Evolutionary conservation across 2,329 filamentous ascomycete genomes (phyloP), one percentile per base, ranked within the genome.

Genomic region (Neospermospora avenae): DNA sequence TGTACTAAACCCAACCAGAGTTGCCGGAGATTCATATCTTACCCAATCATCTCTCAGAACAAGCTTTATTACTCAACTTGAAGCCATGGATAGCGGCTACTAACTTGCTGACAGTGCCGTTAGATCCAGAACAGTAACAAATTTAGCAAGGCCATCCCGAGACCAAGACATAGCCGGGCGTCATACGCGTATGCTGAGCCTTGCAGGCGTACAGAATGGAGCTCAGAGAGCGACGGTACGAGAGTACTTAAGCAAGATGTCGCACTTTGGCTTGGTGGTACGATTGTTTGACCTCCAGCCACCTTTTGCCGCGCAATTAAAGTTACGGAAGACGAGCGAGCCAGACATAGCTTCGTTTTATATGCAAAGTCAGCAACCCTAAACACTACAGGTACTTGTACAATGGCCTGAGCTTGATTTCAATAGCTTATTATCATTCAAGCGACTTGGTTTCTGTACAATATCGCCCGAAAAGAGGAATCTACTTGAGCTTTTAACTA

Each of bases 181-280:
- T 37, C 28, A 55, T 55, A 37, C 53, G 53, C 28, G 53, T 46
- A 55, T 6, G 28, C n/a, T 34, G 4, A 54, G 51, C 51, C 35
- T 54, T 41, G 34, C 35, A 16, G 5, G 11, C 28, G 6, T 31
- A 31, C 28, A 6, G 39, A 42, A 6, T 18, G 39, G 16, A n/a
- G 18, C 4, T 14, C 4, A 18, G 16, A 4, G 39, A 42, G 39
- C 7, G 16, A 18, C 10, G 6, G 16, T 31, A 31, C 28, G 39
- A 42, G 3, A 42, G 39, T 42, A 42, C 18, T 41, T 41, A 54
- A 28, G 22, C 24, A 25, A 34, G 49, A 18, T 18, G 20, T 42
- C 51, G 51, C 35, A 54, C 37, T 39, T 42, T 41, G 49, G 13
- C 6, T 39, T 8, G 35, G 18, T 31, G 35, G 37, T 42, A 25